Base-by-base conservation (phyloP, 2,329 filamentous ascomycete genomes). In the Coniochaeta pulveracea region DNA sequence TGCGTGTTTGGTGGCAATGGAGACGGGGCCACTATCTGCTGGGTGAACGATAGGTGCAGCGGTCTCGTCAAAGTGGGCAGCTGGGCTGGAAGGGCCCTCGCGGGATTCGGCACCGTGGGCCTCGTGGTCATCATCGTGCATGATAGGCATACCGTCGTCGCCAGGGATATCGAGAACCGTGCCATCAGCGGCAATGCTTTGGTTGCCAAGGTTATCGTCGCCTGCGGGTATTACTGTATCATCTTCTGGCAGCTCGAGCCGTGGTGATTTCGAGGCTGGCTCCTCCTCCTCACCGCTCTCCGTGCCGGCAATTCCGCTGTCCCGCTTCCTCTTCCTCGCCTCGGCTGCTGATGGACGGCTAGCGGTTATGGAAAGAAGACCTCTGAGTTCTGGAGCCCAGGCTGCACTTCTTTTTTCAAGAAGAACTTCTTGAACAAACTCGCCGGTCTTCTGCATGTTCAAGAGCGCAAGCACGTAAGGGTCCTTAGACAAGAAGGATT, bases 341-440 rank as follows among this genome's bases (percentile, higher is more conserved):
- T 11, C 18, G 28, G 28, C 28, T 5, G 15, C 28, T 26, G 79
- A 71, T 37, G 76, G 76, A 40, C 79, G 78, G 11, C 93, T 71
- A 10, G 84, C 71, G 43, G 93, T 85, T 26, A 95, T 65, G 2
- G 86, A 93, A n/a, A 96, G 64, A 47, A 98, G 76, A n/a, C 82
- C 85, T 39, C 85, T 80, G 14, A 98, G 69, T 58, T 98, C 91
- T 1, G 89, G 89, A 4, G 89, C 89, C 88, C 86, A 95, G 26
- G 74, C 75, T 43, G 74, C 70, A 45, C 78, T 79, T 41, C 83
- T 76, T 23, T 79, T 83, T 40, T 88, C 85, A 34, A 83, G 79
- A 60, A 95, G 78, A 41, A 94, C 79, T 47, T 76, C 88, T 4
- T 80, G 83, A 12, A 95, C 84, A 47, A 98, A 96, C 24, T 78